Evolutionary conservation across 2,329 filamentous ascomycete genomes (phyloP), one percentile per base, ranked within the genome.

Genomic region (Podosphaera leucotricha): DNA sequence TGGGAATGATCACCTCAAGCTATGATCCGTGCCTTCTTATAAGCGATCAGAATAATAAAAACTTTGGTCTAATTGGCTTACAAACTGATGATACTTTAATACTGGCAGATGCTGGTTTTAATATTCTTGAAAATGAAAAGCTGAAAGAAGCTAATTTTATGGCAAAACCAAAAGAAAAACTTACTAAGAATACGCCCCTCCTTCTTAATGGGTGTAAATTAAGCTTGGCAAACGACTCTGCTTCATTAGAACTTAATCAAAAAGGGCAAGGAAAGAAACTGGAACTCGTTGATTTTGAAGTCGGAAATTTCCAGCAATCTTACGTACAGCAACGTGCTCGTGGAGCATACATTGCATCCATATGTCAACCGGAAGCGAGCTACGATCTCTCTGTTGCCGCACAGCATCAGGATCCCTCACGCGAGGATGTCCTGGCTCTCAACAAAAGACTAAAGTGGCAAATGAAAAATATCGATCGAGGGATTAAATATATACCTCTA

Each of bases 361-460:
- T 42, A 4, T 42, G 40, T 30, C 40, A 42, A n/a, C 40, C 40
- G 10, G 22, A 42, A 42, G 40, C 40, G 2, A 24, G 7, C 4
- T 42, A 18, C 20, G 26, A 42, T 10, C 24, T 42, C 7, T 42
- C 40, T 18, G 7, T 8, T 18, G 40, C 40, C 33, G 40, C 40
- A 13, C 40, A 42, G n/a, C 6, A 4, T n/a, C 40, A 42, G 5
- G n/a, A 42, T 42, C 24, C 40, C 16, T 42, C 40, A 1, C 30
- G 6, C 1, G 40, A 30, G 7, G 40, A 42, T 20, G 19, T 30
- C 18, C 10, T 30, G 5, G 22, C 20, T 6, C 24, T 42, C 2
- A 30, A 42, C n/a, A 42, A 42, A n/a, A 8, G 40, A 42, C 22
- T 33, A 6, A 33, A 28, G n/a, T 42, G 40, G 40, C 40, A 42